Evolutionary conservation across 2,329 filamentous ascomycete genomes (phyloP), one percentile per base, ranked within the genome.

Genomic region (Neonectria coccinea): DNA sequence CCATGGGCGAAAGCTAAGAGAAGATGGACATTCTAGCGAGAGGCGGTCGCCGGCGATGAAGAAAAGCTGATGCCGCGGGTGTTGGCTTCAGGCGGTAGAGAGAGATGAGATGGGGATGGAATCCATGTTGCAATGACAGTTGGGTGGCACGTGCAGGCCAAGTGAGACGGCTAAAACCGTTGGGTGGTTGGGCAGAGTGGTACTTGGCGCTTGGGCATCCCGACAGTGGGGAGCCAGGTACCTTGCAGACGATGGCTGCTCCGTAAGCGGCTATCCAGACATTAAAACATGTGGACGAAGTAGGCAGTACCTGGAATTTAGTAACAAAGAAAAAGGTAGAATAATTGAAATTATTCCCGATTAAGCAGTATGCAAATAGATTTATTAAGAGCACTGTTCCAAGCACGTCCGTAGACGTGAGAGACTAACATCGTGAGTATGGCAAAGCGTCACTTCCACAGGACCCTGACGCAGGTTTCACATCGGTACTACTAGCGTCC

Each of bases 101-200:
- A 61, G 56, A 70, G 68, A 67, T 71, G 63, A 62, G 55, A 48
- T 61, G 64, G 63, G 68, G 65, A 55, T 61, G 65, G 61, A 64
- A 66, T 52, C 47, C 59, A 41, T 68, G 60, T 56, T 54, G 56
- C 57, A 64, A 63, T 47, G 64, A 62, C 58, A 59, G 54, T 36
- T 64, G 66, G 67, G 59, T 69, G 71, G 69, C 72, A 74, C 72
- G 72, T 74, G 72, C 72, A 64, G 52, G 54, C 29, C 45, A 57
- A 29, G 70, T 73, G 70, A 72, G 70, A 71, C 67, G 64, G 63
- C 68, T 67, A 64, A 66, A 58, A 57, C 62, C 71, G 71, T 73
- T 74, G 71, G 70, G 71, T 71, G 68, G 71, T 70, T 73, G 71
- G 64, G 68, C 55, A 63, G 62, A 44, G 50, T 27, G 59, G 61